Base-by-base conservation (phyloP, 441 rosid species). In the Bruguiera hainesii region DNA sequence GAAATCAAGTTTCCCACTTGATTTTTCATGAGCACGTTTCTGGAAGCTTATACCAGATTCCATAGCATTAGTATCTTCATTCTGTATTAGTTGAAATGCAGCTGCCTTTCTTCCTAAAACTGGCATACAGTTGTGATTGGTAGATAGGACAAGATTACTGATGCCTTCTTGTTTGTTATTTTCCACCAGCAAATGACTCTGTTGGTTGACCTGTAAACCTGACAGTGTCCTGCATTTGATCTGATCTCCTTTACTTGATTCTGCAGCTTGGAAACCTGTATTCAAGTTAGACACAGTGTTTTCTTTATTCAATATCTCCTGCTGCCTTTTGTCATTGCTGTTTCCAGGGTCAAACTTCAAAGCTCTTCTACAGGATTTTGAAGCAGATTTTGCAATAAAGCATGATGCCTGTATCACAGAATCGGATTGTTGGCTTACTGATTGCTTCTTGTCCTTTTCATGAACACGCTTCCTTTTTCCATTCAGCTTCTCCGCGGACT, bases 381-480 rank as follows among this genome's bases (percentile, higher is more conserved):
- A 73, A 55, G 71, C 64, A 48, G 75, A 50, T 72, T 60, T 67
- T 31, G 77, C 72, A 69, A 65, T 42, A 25, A 71, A 56, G 73
- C 73, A 64, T 51, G 75, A 31, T 13, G 56, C 70, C 29, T 42
- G 74, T 69, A 56, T 62, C 16, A 9, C 35, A 63, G 65, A 63
- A 68, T 74, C 76, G 75, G 71, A 77, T 52, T 79, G 76, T 73
- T 72, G 79, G 62, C 66, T 70, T 64, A 75, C 76, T 71, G 87
- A 33, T 33, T 83, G 81, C 89, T 63, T 75, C 72, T 72, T 77
- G 50, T 56, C 66, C 81, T 62, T 71, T 82, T 75, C 70, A 56
- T 87, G 64, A 90, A 81, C 77, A 71, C 85, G 82, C 80, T 85
- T 91, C 81, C 90, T 84, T 79, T 87, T 94, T 62, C 66, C 9